Evolutionary conservation across 163 green algal genomes (phyloP).

Genomic region (Scenedesmus sp.): DNA sequence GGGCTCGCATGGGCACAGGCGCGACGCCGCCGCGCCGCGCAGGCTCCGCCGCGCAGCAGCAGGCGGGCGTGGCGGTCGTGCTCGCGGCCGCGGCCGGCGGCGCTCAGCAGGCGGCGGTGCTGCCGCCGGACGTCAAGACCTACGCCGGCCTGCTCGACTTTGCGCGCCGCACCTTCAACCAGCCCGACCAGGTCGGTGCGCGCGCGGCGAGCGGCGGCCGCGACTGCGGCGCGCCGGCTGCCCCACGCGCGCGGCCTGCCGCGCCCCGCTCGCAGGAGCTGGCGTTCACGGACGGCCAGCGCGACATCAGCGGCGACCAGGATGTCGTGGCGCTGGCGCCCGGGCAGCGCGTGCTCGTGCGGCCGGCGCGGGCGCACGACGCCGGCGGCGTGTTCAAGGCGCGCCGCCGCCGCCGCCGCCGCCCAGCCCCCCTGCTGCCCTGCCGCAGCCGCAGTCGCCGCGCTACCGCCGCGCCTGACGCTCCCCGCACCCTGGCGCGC

Average conservation of each 20-base stretch:
- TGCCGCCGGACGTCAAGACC: conserved; percentile 3
- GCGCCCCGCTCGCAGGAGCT: conserved; percentile 26
- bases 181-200: too few species aligned
- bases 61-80: too few species aligned
- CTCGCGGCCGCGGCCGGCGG: too few species aligned
- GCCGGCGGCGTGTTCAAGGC: conserved; percentile 14
- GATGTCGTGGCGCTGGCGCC: conserved; percentile 25
- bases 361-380: not conserved
- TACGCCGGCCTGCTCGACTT: not conserved
- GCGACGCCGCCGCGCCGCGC: too few species aligned
- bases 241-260: too few species aligned
- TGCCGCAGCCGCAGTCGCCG: not conserved
- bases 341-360: conserved; percentile 31
- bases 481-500: not conserved
- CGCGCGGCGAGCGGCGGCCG: too few species aligned
- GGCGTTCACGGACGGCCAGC: conserved; percentile 20
- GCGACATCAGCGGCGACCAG: conserved; percentile 22
- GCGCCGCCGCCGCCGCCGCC: not conserved
- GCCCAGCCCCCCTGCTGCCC: not conserved
- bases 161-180: conserved; percentile 5
- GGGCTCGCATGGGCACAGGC: too few species aligned
- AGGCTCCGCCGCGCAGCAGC: too few species aligned
- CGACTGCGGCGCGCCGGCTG: too few species aligned
- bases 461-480: not conserved
- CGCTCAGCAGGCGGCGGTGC: conserved; percentile 21